These are phyloP conservation scores for Penicillium crystallinum DNA, from an alignment of 495 filamentous ascomycete genomes.

Conservation along the genomic window DNA sequence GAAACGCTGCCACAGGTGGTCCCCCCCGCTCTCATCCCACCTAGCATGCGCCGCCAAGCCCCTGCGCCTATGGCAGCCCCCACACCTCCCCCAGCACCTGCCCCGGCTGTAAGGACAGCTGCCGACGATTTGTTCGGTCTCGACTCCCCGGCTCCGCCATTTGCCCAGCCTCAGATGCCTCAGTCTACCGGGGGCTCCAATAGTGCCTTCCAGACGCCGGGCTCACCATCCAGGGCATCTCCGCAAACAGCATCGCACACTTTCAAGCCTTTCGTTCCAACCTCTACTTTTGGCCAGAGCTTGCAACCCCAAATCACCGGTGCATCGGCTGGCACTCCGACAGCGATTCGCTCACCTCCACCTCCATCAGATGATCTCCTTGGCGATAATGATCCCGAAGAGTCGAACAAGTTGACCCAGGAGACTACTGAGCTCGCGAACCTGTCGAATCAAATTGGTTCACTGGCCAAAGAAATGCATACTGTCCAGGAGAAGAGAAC, in stretches of 20 bases:
- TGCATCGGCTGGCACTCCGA: slow-evolving; percentile 46
- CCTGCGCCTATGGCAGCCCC: slow-evolving; percentile 39
- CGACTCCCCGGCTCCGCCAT: slow-evolving; percentile 54
- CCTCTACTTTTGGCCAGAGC: slow-evolving; percentile 82
- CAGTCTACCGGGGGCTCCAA: slow-evolving; percentile 68
- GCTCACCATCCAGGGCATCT: slow-evolving; percentile 38
- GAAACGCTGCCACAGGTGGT: slow-evolving; percentile 66
- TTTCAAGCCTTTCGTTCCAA: slow-evolving; percentile 88
- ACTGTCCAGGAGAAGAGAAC: slow-evolving; percentile 76
- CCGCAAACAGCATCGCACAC: slow-evolving; percentile 40
- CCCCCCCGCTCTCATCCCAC: slow-evolving; percentile 78
- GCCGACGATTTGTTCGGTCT: slow-evolving; percentile 90
- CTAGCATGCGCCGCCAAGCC: slow-evolving; percentile 71
- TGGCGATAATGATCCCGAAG: slow-evolving; percentile 86
- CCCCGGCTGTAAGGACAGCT: slow-evolving; percentile 58
- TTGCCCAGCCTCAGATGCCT: slow-evolving; percentile 55
- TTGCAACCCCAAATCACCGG: slow-evolving; percentile 76
- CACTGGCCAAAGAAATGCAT: slow-evolving; percentile 86
- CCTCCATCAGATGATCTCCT: slow-evolving; percentile 82
- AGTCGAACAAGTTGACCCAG: slow-evolving; percentile 76
- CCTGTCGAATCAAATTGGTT: slow-evolving; percentile 88
- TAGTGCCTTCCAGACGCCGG: slow-evolving; percentile 33
- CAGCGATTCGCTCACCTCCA: slow-evolving; percentile 42
- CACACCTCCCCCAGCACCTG: slow-evolving; percentile 44
- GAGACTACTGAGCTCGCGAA: slow-evolving; percentile 96